Evolutionary conservation across 768 basidiomycete species (phyloP).

Genomic region (Mycena rebaudengoi): DNA sequence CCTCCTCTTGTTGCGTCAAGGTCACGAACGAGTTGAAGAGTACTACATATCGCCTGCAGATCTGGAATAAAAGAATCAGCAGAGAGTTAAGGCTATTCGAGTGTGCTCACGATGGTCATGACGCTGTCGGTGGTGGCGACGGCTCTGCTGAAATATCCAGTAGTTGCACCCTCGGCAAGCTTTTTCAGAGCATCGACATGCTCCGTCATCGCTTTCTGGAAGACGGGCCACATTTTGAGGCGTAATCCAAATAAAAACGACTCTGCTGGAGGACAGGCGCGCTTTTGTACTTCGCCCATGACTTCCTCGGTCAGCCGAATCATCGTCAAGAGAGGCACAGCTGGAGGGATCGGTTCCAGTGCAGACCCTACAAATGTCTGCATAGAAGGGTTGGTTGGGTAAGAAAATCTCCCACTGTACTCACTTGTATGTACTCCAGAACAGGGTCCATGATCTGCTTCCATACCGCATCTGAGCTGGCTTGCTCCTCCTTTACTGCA

Average conservation of each 20-base stretch:
- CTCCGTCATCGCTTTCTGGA: conserved; percentile 88
- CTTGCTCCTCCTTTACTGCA: conserved; percentile 66
- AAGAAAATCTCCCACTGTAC: conserved; percentile 23
- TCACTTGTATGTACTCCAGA: conserved; percentile 82
- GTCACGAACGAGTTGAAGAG: conserved; percentile 87
- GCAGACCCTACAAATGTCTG: conserved; percentile 76
- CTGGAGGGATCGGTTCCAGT: conserved; percentile 78
- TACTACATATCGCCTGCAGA: conserved; percentile 79
- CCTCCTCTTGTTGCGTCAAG: conserved; percentile 84
- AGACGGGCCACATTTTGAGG: conserved; percentile 92
- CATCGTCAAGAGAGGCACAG: conserved; percentile 85
- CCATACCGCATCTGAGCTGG: conserved; percentile 75
- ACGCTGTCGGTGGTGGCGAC: conserved; percentile 71
- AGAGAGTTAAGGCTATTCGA: not conserved
- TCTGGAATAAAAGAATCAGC: conserved; percentile 43
- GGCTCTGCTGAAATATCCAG: conserved; percentile 70
- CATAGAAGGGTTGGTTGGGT: not conserved
- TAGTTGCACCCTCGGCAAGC: conserved; percentile 75
- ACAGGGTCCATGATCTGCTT: conserved; percentile 94
- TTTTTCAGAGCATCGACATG: conserved; percentile 86
- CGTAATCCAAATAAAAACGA: conserved; percentile 82
- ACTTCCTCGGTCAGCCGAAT: conserved; percentile 90
- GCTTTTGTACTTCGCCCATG: conserved; percentile 75
- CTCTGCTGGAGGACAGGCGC: conserved; percentile 83
- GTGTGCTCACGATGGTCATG: conserved; percentile 63